phyloP scores from a whole-genome alignment of 176 grass and related monocot species.

The Neostapfia colusana region DNA sequence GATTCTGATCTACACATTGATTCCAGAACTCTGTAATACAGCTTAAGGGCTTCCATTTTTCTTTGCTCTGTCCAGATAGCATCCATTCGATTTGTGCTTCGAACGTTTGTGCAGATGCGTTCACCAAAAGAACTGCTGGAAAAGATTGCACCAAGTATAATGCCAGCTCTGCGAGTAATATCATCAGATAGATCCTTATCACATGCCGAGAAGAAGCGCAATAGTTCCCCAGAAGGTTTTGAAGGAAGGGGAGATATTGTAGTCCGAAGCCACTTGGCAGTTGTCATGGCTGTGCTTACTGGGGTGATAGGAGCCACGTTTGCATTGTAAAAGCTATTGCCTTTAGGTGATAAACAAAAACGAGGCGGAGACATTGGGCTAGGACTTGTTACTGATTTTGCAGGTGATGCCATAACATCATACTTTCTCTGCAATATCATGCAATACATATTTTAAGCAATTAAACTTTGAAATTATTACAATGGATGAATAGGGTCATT shows the following conservation, averaged over 20 bases:
- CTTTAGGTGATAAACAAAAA: slow-evolving; percentile 58
- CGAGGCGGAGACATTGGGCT: slow-evolving; percentile 80
- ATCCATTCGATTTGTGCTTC: slow-evolving; percentile 72
- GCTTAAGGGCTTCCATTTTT: slow-evolving; percentile 87
- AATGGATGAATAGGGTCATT: slow-evolving; percentile 8
- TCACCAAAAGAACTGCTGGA: slow-evolving; percentile 68
- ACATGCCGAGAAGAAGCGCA: slow-evolving; percentile 71
- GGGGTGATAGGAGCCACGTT: slow-evolving; percentile 86
- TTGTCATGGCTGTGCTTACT: slow-evolving; percentile 96
- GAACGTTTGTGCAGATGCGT: slow-evolving; percentile 43
- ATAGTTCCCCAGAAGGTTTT: slow-evolving; percentile 68
- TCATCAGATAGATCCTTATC: slow-evolving; percentile 73
- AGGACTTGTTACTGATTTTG: slow-evolving; percentile 74
- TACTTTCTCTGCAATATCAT: slow-evolving; percentile 72
- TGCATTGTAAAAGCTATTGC: slow-evolving; percentile 40
- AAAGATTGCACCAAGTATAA: slow-evolving; percentile 92
- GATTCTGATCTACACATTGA: slow-evolving; percentile 89
- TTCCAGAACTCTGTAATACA: slow-evolving; percentile 91
- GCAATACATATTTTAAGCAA: slow-evolving; percentile 1
- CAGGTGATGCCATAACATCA: slow-evolving; percentile 73
- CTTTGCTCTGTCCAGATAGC: slow-evolving; percentile 96
- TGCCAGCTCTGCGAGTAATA: slow-evolving; percentile 63
- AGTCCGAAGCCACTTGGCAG: slow-evolving; percentile 88
- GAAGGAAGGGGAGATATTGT: slow-evolving; percentile 81
- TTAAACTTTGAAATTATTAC: slow-evolving; percentile 3